Base-by-base conservation (phyloP, 2,329 filamentous ascomycete genomes). In the Colletotrichum sp. region DNA sequence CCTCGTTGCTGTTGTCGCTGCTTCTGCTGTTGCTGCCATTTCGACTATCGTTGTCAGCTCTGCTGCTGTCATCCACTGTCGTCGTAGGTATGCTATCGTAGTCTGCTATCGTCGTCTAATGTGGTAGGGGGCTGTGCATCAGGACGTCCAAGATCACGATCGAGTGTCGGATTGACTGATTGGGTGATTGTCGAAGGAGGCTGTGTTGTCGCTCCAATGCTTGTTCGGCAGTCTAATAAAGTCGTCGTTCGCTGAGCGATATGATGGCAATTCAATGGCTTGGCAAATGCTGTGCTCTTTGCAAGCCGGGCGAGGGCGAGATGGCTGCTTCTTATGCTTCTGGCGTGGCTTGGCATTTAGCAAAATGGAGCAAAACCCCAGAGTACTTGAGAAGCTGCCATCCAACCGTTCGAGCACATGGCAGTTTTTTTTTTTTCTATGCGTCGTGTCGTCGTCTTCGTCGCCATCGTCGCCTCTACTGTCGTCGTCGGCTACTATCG, bases 361-460 rank as follows among this genome's bases (percentile, higher is more conserved):
- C 12, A 57, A 70, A 75, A 71, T 75, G 28, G 34, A 60, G 67
- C 67, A 71, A 24, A 52, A 16, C 32, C 49, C 6, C 10, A 62
- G 13, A 21, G 12, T 30, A 49, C 32, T 65, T 71, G 34, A 59
- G 8, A 8, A 21, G 21, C 32, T 34, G 34, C 49, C n/a, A 71
- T 34, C 72, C 67, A 75, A 65, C 49, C 60, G 28, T 75, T 66
- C 16, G 15, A 30, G 26, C 67, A 75, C 67, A 75, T 75, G 67
- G 60, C 15, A 6, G 16, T 12, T 21, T 18, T 6, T 3, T 6
- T 3, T 8, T 4, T 26, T 24, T n/a, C 6, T 16, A 0, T 10
- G 39, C 0, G 16, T n/a, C 2, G 5, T 21, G 9, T 49, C 39
- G 18, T 49, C 5, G 39, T 39, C 15, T 36, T 36, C 0, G 16